Evolutionary conservation across 1,139 yeast species (phyloP), one percentile per base, ranked within the genome.

Genomic region (Yamadazyma epiphylla): DNA sequence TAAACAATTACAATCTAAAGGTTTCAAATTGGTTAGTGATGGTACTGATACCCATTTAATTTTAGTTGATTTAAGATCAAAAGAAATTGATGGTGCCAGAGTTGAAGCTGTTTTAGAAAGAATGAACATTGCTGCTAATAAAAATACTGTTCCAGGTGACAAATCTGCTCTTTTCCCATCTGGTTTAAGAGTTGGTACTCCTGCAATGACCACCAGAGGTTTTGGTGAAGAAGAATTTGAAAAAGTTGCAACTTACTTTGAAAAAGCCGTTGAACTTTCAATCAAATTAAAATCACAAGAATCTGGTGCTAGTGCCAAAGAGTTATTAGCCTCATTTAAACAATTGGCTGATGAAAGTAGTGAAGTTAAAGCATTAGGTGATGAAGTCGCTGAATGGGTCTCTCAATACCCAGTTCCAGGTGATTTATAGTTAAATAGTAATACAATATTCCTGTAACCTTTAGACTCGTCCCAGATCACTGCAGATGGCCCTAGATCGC

Each of bases 161-260:
- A 82, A 80, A 59, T 84, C 95, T 24, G 97, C 97, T 20, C 70
- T 89, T 46, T 87, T 86, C 64, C 97, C 97, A 49, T 86, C 94
- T 31, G 97, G 97, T 46, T 72, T 89, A 52, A 83, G 97, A 71
- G 87, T 89, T 37, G 97, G 97, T 48, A 86, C 97, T 26, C 97
- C 97, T 36, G 96, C 96, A 36, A 89, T 89, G 97, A 84, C 96
- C 41, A 87, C 96, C 31, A 82, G 97, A 70, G 96, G 96, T 17
- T 82, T 89, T 50, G 81, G 83, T 26, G 76, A 74, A 41, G 73
- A 63, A 27, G 96, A 89, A 50, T 89, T 89, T 49, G 77, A 69
- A 42, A 72, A 76, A 54, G 91, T 89, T 36, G 85, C 89, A 16
- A 75, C 71, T 36, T 87, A 77, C 67, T 81, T 89, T 55, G 82